Evolutionary conservation across 208 protist species (phyloP).

Genomic region (Endotrypanum monterogeii): DNA sequence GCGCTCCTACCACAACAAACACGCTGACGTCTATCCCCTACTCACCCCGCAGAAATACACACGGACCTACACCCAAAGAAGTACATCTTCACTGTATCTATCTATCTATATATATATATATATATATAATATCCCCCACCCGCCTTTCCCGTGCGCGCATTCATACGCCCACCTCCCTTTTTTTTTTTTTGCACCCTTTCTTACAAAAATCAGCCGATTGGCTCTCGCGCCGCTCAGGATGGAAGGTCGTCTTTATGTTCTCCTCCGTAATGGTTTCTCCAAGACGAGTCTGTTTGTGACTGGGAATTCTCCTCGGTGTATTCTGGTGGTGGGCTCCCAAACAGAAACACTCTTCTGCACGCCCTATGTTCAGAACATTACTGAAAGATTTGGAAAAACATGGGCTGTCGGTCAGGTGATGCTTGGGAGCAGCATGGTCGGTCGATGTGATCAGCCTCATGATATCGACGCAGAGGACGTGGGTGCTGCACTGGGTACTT

Average conservation of each 20-base stretch:
- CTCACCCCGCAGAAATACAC: too few relatives aligned
- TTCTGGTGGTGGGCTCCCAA: slow-evolving; percentile 79
- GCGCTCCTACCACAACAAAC: too few relatives aligned
- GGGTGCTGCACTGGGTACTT: slow-evolving; percentile 55
- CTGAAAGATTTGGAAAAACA: slow-evolving; percentile 26
- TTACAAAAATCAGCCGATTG: not conserved
- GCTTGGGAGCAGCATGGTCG: slow-evolving; percentile 62
- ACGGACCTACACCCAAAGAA: too few relatives aligned
- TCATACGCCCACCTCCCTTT: not conserved
- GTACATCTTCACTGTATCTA: too few relatives aligned
- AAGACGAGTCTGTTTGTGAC: slow-evolving; percentile 67
- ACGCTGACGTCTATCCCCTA: too few relatives aligned
- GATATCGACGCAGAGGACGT: slow-evolving; percentile 71
- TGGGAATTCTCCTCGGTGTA: slow-evolving; percentile 46
- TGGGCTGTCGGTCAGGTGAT: slow-evolving; percentile 71
- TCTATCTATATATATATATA: too few relatives aligned
- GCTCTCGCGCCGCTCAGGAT: slow-evolving; percentile 14
- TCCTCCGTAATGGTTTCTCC: slow-evolving; percentile 60
- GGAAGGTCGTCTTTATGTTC: slow-evolving; percentile 53
- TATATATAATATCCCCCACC: too few relatives aligned
- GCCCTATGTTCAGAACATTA: slow-evolving; percentile 57
- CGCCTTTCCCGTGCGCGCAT: too few relatives aligned
- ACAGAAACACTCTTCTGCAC: slow-evolving; percentile 65
- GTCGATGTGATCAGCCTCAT: slow-evolving; percentile 57
- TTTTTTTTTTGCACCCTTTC: not conserved